These are phyloP conservation scores for Gyromitra esculenta DNA, from an alignment of 2,329 filamentous ascomycete genomes.

Conservation along the genomic window DNA sequence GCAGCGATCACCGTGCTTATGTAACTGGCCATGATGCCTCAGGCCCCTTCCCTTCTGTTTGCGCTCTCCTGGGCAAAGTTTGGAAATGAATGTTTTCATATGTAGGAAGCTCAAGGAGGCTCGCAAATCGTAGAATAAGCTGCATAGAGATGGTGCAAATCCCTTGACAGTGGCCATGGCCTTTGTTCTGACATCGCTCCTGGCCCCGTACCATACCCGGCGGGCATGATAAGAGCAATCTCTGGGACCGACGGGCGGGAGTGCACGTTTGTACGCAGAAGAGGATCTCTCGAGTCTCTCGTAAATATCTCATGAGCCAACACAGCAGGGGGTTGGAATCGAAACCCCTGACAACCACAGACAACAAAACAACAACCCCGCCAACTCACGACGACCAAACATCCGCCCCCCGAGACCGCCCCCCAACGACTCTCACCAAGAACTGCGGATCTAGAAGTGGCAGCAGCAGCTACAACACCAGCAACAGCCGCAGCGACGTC, in stretches of 20 bases:
- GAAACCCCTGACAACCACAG: conserved; percentile 51
- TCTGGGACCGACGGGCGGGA: conserved; percentile 25
- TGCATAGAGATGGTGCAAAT: neutral
- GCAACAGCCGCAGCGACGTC: conserved; percentile 28
- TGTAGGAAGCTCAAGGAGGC: conserved; percentile 10
- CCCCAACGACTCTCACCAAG: neutral
- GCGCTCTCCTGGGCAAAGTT: neutral
- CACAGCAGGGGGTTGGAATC: conserved; percentile 48
- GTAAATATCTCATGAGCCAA: conserved; percentile 50
- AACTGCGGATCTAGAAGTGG: neutral
- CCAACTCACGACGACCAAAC: conserved; percentile 51
- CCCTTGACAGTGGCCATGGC: neutral
- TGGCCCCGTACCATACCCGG: conserved; percentile 1
- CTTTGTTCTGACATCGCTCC: neutral
- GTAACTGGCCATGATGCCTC: conserved; percentile 22
- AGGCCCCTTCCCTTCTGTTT: conserved; percentile 12
- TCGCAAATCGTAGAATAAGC: conserved; percentile 15
- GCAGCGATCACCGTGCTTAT: conserved; percentile 29
- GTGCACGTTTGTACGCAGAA: conserved; percentile 39
- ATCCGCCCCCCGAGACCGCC: conserved; percentile 23
- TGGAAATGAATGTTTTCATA: conserved; percentile 36
- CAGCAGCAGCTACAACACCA: conserved; percentile 8
- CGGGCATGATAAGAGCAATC: neutral
- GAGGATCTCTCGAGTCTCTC: conserved; percentile 30
- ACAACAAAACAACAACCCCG: conserved; percentile 54